These are phyloP conservation scores for Verticillium albo-atrum DNA, from an alignment of 2,329 filamentous ascomycete species.

Conservation along the genomic window DNA sequence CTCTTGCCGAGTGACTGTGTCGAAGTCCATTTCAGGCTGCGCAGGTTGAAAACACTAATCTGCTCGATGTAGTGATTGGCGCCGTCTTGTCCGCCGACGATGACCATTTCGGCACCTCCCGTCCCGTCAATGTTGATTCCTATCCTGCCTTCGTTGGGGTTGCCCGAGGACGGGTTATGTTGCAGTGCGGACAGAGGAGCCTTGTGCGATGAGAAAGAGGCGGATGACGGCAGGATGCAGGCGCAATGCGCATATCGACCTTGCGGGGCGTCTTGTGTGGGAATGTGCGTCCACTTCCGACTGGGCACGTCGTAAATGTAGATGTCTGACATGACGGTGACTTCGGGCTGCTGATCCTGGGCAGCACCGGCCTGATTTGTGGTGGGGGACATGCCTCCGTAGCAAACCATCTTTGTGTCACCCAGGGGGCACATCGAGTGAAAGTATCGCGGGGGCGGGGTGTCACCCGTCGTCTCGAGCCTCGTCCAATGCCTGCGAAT, in stretches of 20 bases:
- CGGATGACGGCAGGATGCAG: slow-evolving; percentile 82
- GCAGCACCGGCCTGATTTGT: slow-evolving; percentile 41
- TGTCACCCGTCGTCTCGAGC: slow-evolving; percentile 75
- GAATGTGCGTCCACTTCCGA: slow-evolving; percentile 79
- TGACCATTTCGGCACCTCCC: slow-evolving; percentile 93
- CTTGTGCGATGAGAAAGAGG: slow-evolving; percentile 77
- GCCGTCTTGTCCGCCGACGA: slow-evolving; percentile 93
- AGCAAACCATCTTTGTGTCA: slow-evolving; percentile 95
- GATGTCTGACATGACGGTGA: slow-evolving; percentile 96
- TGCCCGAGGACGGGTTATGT: slow-evolving; percentile 78
- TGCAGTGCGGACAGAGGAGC: slow-evolving; percentile 84
- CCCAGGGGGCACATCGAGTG: slow-evolving; percentile 93
- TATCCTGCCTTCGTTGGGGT: slow-evolving; percentile 81
- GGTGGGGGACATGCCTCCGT: slow-evolving; percentile 93
- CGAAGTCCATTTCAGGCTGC: slow-evolving; percentile 92
- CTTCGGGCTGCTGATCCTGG: slow-evolving; percentile 71
- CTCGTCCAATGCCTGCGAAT: slow-evolving; percentile 92
- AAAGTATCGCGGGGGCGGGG: slow-evolving; percentile 90
- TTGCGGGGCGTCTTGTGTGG: slow-evolving; percentile 77
- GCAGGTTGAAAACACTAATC: slow-evolving; percentile 95
- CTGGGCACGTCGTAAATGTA: slow-evolving; percentile 88
- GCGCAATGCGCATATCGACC: slow-evolving; percentile 96
- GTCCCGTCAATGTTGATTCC: slow-evolving; percentile 86
- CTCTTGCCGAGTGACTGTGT: slow-evolving; percentile 84
- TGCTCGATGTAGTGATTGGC: slow-evolving; percentile 99